Evolutionary conservation across 2,329 filamentous ascomycete genomes (phyloP), one percentile per base, ranked within the genome.

Genomic region (Xylaria sp.): DNA sequence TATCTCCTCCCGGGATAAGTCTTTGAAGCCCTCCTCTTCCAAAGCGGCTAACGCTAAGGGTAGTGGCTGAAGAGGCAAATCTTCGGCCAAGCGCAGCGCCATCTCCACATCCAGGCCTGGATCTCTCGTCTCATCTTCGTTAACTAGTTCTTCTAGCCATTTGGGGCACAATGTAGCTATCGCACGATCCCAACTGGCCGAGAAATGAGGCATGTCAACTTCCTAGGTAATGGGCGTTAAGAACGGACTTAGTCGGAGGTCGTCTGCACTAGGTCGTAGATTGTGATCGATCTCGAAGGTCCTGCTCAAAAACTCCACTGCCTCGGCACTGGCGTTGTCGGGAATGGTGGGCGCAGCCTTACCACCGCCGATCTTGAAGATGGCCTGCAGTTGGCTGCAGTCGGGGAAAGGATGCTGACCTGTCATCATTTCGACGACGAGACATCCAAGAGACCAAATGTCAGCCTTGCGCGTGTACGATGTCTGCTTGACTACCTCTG

Each of bases 391-490:
- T 81, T 99, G 97, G 69, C 93, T 97, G 84, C 94, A 97, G 82
- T 97, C 95, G 0, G 96, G 96, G 86, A 98, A 98, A 0, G 96
- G 96, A 79, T 98, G 96, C 54, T 90, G 92, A 65, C 96, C 96
- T 13, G 96, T 98, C 86, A 98, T 97, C 96, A 99, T 99, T 84
- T 99, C 96, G 28, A 99, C 95, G 15, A 99, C 94, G 61, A 99
- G 85, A 80, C 96, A 99, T 41, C 96, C 96, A 28, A 99, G 88
- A 55, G 94, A 97, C 96, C 96, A 99, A 75, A 99, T 99, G 78
- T 99, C 96, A 15, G 96, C 96, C 83, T 98, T 98, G 82, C 95
- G 94, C 5, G 95, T 98, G 83, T 99, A 98, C 6, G 94, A 94
- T 2, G 95, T 98, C 82, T 98, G 96, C 77, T 96, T 96, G 71